A percentile compares a stretch with the other conserved stretches of the same genome.
Conservation (phyloP, 768 basidiomycete genomes). For the Tephrocybe sp. region DNA sequence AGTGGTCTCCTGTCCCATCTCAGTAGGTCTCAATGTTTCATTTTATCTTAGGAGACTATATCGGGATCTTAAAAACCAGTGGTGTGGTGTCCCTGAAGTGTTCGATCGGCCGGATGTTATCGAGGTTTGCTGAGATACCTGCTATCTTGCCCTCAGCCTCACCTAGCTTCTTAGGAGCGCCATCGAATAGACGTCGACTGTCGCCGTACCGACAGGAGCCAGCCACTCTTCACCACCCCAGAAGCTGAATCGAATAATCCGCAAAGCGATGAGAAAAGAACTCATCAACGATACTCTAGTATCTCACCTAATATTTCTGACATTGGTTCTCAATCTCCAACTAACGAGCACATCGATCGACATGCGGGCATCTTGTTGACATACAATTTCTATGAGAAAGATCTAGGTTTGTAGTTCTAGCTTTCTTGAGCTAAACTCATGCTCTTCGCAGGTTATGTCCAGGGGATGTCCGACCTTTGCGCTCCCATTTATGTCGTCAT, state of each 20-base stretch:
- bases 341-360: constrained; percentile 91
- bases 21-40: neutral
- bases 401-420: constrained; percentile 57
- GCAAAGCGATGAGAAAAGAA: constrained; percentile 55
- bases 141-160: neutral
- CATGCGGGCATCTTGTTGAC: constrained; percentile 85
- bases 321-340: constrained; percentile 84
- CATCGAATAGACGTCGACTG: constrained; percentile 97
- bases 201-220: constrained; percentile 92
- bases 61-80: constrained; percentile 68
- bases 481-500: constrained; percentile 92
- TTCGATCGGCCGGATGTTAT: constrained; percentile 78
- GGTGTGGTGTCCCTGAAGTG: constrained; percentile 82
- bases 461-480: constrained; percentile 97
- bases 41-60: constrained; percentile 58
- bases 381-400: constrained; percentile 87
- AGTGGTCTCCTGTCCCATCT: constrained; percentile 2
- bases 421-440: constrained; percentile 4
- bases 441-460: constrained; percentile 76
- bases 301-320: constrained; percentile 74
- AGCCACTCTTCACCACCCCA: constrained; percentile 75
- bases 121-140: constrained; percentile 54
- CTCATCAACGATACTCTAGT: constrained; percentile 58
- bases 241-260: constrained; percentile 29
- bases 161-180: constrained; percentile 56